Evolutionary conservation across 2,329 filamentous ascomycete genomes (phyloP), one percentile per base, ranked within the genome.

Genomic region (Endothia cerciana): DNA sequence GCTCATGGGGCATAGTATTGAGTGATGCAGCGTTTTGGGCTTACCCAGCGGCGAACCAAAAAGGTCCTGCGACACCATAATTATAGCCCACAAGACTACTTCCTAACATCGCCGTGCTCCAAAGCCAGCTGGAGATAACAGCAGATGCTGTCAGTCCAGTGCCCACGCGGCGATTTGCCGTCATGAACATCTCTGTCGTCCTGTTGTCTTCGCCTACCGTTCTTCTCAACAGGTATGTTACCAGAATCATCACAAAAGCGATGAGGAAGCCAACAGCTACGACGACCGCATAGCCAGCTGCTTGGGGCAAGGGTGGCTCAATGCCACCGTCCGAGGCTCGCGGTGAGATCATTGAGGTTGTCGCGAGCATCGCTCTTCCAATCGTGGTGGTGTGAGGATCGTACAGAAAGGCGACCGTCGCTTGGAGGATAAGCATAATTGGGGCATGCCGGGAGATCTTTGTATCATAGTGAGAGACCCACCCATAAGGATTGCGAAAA

Each of bases 91-190:
- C 82, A 2, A 84, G 75, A 0, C 78, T 78, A 11, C 81, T 81
- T 0, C 82, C 82, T 0, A 86, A 74, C 69, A 85, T 78, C 0
- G 83, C 82, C 0, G 83, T 85, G 28, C 80, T 83, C 81, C 82
- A 85, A 2, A 85, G 77, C 83, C 83, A 86, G 0, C 81, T 84
- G 40, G 83, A 85, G 22, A 85, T 80, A 0, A 85, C 83, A 7
- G 83, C 83, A 0, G 83, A 85, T 2, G 83, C 80, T 10, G 82
- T 85, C 30, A 85, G 69, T 1, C 83, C 83, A 0, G 82, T 83
- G 1, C 80, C 78, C 0, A 86, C 82, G 10, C 76, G 78, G 4
- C 83, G 78, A 62, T 85, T 85, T 2, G 83, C 83, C 15, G 64
- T 65, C 64, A 65, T 65, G 4, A 65, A 65, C 64, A 65, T 65